These are phyloP conservation scores for Oryza punctata DNA, from an alignment of 176 grass and related monocot genomes.

Conservation along the genomic window DNA sequence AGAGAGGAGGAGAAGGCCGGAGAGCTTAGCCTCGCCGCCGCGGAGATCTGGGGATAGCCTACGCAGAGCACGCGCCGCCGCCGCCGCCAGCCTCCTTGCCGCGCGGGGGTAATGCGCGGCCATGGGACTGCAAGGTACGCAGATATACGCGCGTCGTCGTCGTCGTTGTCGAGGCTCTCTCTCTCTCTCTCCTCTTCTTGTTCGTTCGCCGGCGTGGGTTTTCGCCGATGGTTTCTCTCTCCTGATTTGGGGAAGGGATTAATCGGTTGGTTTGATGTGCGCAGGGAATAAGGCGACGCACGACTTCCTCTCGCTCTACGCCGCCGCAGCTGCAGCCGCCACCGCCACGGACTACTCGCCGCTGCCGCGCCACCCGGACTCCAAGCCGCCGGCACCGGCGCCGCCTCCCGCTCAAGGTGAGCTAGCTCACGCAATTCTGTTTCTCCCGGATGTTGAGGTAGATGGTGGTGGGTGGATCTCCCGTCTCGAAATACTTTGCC, in stretches of 20 bases:
- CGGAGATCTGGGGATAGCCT: not conserved
- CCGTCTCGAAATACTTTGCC: not conserved
- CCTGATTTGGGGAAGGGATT: not conserved
- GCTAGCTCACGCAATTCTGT: not conserved
- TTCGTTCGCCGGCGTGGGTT: not conserved
- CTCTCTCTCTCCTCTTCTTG: not conserved
- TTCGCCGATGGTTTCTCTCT: not conserved
- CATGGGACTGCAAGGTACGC: conserved; percentile 74
- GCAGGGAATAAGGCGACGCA: conserved; percentile 82
- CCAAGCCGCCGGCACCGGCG: conserved; percentile 38
- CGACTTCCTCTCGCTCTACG: conserved; percentile 87
- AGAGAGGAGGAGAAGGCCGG: not conserved
- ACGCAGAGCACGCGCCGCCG: not conserved
- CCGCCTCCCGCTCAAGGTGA: conserved; percentile 64
- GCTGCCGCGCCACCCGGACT: conserved; percentile 41
- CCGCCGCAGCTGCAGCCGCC: conserved; percentile 2
- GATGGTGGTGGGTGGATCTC: not conserved
- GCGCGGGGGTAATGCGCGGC: conserved; percentile 36
- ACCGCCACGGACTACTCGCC: conserved; percentile 61
- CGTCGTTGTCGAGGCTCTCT: too few species aligned
- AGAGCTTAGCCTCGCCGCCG: not conserved
- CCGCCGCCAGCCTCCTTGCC: not conserved
- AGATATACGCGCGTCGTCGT: not conserved
- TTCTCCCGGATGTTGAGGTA: not conserved
- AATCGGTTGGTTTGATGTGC: not conserved